A percentile compares a stretch with the other conserved stretches of the same genome.
phyloP scores from a whole-genome alignment of 108 stramenopile genomes.

The Poteriospumella lacustris region DNA sequence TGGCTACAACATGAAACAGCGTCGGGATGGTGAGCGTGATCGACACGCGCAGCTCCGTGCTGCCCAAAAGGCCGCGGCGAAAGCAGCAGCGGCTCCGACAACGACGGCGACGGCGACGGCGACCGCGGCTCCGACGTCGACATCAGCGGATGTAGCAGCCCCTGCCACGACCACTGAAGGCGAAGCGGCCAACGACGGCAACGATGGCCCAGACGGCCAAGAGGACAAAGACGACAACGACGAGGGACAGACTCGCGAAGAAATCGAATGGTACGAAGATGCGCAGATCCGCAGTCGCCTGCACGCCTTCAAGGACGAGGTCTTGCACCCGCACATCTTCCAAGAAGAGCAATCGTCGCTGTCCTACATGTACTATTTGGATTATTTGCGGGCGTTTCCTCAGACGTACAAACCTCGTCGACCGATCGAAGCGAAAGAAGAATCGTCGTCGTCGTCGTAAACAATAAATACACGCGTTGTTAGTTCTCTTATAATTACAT shows the following conservation, averaged over 20 bases:
- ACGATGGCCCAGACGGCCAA: neutral
- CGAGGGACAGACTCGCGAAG: neutral
- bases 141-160: neutral
- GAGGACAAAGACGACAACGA: neutral
- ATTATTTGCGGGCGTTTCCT: slow-evolving; percentile 13
- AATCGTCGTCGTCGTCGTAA: no score
- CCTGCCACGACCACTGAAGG: neutral
- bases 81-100: neutral
- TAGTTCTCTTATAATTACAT: no score
- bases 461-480: no score
- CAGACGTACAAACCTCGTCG: no score
- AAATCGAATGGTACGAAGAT: neutral
- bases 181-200: neutral
- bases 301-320: neutral
- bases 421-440: no score
- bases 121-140: neutral
- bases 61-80: neutral
- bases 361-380: slow-evolving; percentile 8
- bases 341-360: neutral
- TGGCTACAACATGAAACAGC: slow-evolving; percentile 32
- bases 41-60: no score
- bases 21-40: neutral
- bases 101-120: neutral
- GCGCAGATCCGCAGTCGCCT: neutral
- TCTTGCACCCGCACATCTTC: slow-evolving; percentile 1